A percentile compares a stretch with the other conserved stretches of the same genome.
phyloP scores from a whole-genome alignment of 768 basidiomycete genomes.

The Tylopilus felleus region DNA sequence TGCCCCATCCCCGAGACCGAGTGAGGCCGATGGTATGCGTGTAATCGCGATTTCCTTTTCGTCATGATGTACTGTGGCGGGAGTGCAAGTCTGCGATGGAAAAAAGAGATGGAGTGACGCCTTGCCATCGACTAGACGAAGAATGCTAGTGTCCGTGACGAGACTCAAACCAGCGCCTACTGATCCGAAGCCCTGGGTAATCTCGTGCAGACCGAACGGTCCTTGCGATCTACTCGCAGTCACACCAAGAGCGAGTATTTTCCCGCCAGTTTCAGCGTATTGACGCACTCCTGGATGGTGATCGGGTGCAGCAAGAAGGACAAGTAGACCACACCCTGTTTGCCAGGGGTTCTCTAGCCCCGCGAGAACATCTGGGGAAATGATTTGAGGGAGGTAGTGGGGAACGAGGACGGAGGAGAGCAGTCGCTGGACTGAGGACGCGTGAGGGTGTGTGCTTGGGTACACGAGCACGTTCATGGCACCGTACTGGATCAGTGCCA shows the following conservation, averaged over 20 bases:
- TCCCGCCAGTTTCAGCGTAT: constrained; percentile 68
- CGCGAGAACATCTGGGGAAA: constrained; percentile 53
- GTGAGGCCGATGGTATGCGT: constrained; percentile 15
- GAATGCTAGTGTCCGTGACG: constrained; percentile 21
- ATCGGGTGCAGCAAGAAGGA: constrained; percentile 61
- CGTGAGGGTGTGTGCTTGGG: constrained; percentile 56
- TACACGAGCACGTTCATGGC: constrained; percentile 77
- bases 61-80: constrained; percentile 9
- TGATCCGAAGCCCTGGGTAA: constrained; percentile 42
- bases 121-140: constrained; percentile 26
- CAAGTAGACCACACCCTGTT: constrained; percentile 69
- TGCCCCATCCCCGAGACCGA: constrained; percentile 15
- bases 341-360: constrained; percentile 74
- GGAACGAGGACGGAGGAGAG: constrained; percentile 62
- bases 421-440: constrained; percentile 42
- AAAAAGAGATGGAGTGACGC: constrained; percentile 27
- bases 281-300: constrained; percentile 45
- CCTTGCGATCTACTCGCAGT: constrained; percentile 51
- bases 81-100: constrained; percentile 13
- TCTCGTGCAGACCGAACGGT: constrained; percentile 29
- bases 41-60: background rate
- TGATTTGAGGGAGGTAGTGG: constrained; percentile 73
- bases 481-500: no score
- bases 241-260: constrained; percentile 64
- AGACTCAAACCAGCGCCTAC: constrained; percentile 31